phyloP scores from a whole-genome alignment of 1,139 yeast genomes.

The Taphrina betulina region DNA sequence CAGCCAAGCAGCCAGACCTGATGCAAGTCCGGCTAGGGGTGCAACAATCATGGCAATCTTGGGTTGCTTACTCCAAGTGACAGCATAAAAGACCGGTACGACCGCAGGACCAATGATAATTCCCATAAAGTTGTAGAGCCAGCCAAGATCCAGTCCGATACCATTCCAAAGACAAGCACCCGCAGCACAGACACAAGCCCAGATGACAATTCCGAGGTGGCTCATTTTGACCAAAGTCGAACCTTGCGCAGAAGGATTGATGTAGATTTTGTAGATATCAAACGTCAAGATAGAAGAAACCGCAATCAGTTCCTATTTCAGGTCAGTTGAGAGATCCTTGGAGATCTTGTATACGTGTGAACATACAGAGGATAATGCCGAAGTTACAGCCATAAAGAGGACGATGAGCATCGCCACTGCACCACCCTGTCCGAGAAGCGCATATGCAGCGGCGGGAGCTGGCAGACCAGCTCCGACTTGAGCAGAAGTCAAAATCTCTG shows the following conservation, averaged over 20 bases:
- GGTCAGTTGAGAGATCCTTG: too few relatives aligned
- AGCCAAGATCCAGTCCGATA: constrained; percentile 45
- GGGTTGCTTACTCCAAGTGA: constrained; percentile 48
- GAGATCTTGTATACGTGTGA: too few relatives aligned
- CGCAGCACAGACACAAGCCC: constrained; percentile 29
- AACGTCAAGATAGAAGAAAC: constrained; percentile 52
- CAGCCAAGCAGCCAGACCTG: constrained; percentile 45
- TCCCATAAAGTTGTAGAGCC: constrained; percentile 48
- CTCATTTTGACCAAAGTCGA: constrained; percentile 47
- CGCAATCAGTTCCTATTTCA: constrained; percentile 54
- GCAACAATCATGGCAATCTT: constrained; percentile 38
- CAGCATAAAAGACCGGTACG: constrained; percentile 49
- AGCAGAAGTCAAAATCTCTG: constrained; percentile 40
- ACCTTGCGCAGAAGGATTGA: constrained; percentile 50
- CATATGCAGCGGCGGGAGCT: constrained; percentile 49
- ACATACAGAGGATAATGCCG: constrained; percentile 53
- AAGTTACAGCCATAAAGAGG: constrained; percentile 54
- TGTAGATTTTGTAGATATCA: constrained; percentile 52
- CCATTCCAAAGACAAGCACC: constrained; percentile 45
- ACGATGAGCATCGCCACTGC: constrained; percentile 49
- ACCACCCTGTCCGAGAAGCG: constrained; percentile 51
- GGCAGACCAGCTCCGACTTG: constrained; percentile 49
- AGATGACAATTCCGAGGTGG: constrained; percentile 11
- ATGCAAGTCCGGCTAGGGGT: constrained; percentile 43
- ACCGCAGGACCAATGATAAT: constrained; percentile 50